Evolutionary conservation across 192 early-diverging fungal genomes (phyloP), one percentile per base, ranked within the genome.

Genomic region (Geranomyces variabilis): DNA sequence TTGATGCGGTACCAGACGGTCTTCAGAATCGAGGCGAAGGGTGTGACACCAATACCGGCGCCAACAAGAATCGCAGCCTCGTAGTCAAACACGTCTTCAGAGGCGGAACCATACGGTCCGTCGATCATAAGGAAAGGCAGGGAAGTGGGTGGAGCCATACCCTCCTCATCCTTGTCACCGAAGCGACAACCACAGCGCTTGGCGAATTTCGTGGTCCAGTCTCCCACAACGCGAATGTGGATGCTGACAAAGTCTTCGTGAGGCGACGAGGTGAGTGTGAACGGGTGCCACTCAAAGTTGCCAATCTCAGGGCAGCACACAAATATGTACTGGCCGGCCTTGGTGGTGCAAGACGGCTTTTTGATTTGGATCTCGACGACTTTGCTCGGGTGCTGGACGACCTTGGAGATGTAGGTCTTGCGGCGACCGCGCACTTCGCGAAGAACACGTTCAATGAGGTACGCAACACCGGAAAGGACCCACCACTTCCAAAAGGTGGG

Each of bases 401-500:
- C 91, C 77, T 93, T 93, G 70, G 87, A 86, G 72, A 93, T 88
- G 44, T 86, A 74, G 28, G 91, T 93, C 47, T 86, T 81, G 62
- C 76, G 66, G 33, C 87, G 83, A 0, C 88, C 91, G 4, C 90
- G 82, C 60, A 89, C 75, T 79, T 94, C 92, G 21, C 93, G 84
- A 15, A 86, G 70, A 30, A 90, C 74, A 10, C 93, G 86, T 77
- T 94, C 93, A 30, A 86, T 69, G 58, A 93, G 77, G 66, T 93
- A 93, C 22, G 88, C 47, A 9, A 91, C 78, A 0, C 84, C 88
- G 36, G 88, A 87, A 15, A 75, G 80, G 15, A 93, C 74, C 83
- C 89, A 89, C 80, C 87, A 94, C 77, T 92, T 94, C 91, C 91
- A 95, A 66, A 92, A 92, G 0, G 84, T 82, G 10, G 89, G 88